A percentile compares a stretch with the other conserved stretches of the same genome.
Conservation (phyloP, 2,329 filamentous ascomycete species). For the Phoma herbarum region DNA sequence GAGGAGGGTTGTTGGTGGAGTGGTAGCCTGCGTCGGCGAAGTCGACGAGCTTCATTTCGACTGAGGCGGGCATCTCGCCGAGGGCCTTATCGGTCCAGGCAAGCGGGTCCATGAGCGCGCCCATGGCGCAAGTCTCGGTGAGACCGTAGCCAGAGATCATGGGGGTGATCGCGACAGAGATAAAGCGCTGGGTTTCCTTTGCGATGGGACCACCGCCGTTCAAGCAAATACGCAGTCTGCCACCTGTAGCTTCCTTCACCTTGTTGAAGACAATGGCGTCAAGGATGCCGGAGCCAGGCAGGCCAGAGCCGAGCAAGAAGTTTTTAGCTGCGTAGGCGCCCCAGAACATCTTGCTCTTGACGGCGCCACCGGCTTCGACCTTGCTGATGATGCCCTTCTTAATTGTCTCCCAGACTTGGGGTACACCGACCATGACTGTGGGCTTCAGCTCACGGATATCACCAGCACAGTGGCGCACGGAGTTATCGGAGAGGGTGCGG, state of each 20-base stretch:
- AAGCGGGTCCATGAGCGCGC: slow-evolving; percentile 81
- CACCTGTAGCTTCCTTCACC: slow-evolving; percentile 89
- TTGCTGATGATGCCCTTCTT: slow-evolving; percentile 90
- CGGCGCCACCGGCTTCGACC: slow-evolving; percentile 73
- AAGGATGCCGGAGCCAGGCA: slow-evolving; percentile 74
- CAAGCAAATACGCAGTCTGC: slow-evolving; percentile 86
- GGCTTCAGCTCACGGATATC: slow-evolving; percentile 93
- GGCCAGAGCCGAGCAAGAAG: slow-evolving; percentile 66
- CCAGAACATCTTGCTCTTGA: slow-evolving; percentile 83
- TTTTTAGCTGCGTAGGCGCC: slow-evolving; percentile 68
- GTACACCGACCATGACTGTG: slow-evolving; percentile 91
- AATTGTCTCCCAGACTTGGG: slow-evolving; percentile 96
- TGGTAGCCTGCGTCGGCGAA: slow-evolving; percentile 88
- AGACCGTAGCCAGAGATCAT: slow-evolving; percentile 96
- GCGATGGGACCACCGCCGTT: slow-evolving; percentile 93
- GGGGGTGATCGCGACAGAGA: slow-evolving; percentile 89
- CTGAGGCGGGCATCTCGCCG: slow-evolving; percentile 77
- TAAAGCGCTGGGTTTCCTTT: slow-evolving; percentile 85
- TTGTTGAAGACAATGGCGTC: slow-evolving; percentile 91
- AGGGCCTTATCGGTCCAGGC: slow-evolving; percentile 82
- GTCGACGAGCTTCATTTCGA: slow-evolving; percentile 93
- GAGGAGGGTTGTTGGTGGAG: slow-evolving; percentile 76
- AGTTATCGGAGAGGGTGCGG: slow-evolving; percentile 84
- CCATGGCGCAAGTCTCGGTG: slow-evolving; percentile 90
- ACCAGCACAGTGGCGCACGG: slow-evolving; percentile 87